Evolutionary conservation across 2,329 filamentous ascomycete species (phyloP).

Genomic region (Paraphoma sp.): DNA sequence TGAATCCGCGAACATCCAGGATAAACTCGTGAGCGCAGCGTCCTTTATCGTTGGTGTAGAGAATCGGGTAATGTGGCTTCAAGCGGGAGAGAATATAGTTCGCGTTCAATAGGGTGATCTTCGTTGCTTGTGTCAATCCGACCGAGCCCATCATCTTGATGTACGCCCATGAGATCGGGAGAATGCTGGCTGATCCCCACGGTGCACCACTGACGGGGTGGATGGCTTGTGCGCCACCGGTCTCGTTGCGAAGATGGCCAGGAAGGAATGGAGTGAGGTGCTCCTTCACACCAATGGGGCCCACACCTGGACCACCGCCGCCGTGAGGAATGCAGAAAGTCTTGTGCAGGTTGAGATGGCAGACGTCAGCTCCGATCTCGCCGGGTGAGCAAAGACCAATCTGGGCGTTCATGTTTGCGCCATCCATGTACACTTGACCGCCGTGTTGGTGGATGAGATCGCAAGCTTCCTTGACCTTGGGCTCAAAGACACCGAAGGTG

Average conservation of each 20-base stretch:
- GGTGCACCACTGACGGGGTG: constrained; percentile 80
- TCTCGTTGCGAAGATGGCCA: constrained; percentile 68
- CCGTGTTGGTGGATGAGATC: constrained; percentile 85
- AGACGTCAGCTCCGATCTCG: constrained; percentile 94
- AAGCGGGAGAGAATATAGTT: constrained; percentile 95
- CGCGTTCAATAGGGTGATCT: constrained; percentile 91
- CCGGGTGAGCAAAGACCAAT: constrained; percentile 94
- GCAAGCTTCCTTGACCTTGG: constrained; percentile 83
- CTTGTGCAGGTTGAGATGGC: constrained; percentile 97
- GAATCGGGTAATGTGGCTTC: constrained; percentile 82
- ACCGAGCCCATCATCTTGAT: constrained; percentile 89
- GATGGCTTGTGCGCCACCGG: constrained; percentile 64
- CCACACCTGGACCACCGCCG: constrained; percentile 90
- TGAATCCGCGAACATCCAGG: constrained; percentile 85
- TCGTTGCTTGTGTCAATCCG: constrained; percentile 86
- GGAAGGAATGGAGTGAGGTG: constrained; percentile 81
- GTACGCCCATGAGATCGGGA: constrained; percentile 94
- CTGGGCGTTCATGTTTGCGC: constrained; percentile 98
- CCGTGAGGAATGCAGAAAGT: constrained; percentile 98
- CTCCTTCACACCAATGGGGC: constrained; percentile 88
- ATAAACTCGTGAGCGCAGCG: constrained; percentile 98
- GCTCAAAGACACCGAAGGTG: constrained; percentile 95
- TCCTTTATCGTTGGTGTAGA: constrained; percentile 90
- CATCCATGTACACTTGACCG: constrained; percentile 98
- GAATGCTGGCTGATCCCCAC: constrained; percentile 87